phyloP scores from a whole-genome alignment of 1,284 basidiomycete genomes.

The Cryptococcus sp. region DNA sequence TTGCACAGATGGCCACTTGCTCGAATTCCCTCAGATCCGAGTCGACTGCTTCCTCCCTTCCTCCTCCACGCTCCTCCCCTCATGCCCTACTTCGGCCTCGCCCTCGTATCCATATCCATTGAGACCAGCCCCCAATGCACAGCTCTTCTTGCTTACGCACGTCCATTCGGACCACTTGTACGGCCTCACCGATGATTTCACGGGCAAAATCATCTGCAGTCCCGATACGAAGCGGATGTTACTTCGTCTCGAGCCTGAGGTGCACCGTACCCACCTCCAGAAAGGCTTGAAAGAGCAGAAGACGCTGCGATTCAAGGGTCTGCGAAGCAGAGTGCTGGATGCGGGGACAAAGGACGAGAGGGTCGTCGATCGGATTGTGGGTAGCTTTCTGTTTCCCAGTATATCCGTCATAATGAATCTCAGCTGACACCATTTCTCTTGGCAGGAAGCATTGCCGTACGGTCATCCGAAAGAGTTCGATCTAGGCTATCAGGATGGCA shows the following conservation, averaged over 20 bases:
- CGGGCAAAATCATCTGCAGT: constrained; percentile 67
- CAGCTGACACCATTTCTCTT: not conserved
- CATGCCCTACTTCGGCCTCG: constrained; percentile 3
- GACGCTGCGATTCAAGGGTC: constrained; percentile 65
- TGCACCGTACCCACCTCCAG: constrained; percentile 61
- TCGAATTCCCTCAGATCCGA: constrained; percentile 66
- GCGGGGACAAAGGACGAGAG: constrained; percentile 40
- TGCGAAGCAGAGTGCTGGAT: constrained; percentile 58
- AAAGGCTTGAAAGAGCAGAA: constrained; percentile 61
- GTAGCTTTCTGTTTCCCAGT: not conserved
- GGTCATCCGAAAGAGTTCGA: constrained; percentile 62
- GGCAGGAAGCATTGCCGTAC: constrained; percentile 36
- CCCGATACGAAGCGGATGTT: constrained; percentile 79
- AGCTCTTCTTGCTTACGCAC: constrained; percentile 74
- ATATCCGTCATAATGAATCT: not conserved
- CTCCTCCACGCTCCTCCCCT: constrained; percentile 17
- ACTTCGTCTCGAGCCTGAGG: constrained; percentile 68
- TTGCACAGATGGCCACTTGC: constrained; percentile 46
- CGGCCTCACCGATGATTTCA: constrained; percentile 39
- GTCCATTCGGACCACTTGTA: constrained; percentile 75
- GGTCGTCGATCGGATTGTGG: constrained; percentile 38
- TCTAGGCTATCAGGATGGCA: constrained; percentile 56
- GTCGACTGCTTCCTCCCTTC: constrained; percentile 70
- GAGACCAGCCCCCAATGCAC: constrained; percentile 55
- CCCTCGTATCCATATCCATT: constrained; percentile 32